A percentile compares a stretch with the other conserved stretches of the same genome.
Evolutionary conservation across 1,139 yeast genomes (phyloP).

Genomic region (Sugiyamaella neomexicana): DNA sequence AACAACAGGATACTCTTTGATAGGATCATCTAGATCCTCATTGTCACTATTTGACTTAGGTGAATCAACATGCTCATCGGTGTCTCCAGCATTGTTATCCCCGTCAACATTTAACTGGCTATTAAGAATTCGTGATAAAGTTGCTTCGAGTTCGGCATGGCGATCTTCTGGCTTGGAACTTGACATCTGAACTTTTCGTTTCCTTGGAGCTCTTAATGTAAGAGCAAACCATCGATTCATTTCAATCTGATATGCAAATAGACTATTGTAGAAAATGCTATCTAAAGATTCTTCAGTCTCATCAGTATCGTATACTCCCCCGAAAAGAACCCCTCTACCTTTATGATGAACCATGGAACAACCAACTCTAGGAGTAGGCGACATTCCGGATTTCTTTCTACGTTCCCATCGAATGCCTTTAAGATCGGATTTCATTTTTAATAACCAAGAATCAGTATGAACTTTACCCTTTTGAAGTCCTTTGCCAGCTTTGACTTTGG

Average conservation of each 20-base stretch:
- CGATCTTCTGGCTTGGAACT: constrained; percentile 43
- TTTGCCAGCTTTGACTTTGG: constrained; percentile 87
- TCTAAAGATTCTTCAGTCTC: constrained; percentile 93
- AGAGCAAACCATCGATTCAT: constrained; percentile 86
- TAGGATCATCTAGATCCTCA: constrained; percentile 44
- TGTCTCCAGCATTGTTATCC: constrained; percentile 52
- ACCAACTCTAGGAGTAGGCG: constrained; percentile 92
- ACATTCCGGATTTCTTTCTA: constrained; percentile 83
- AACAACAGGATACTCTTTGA: constrained; percentile 56
- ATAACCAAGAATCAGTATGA: constrained; percentile 81
- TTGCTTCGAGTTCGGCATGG: constrained; percentile 81
- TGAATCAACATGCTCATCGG: constrained; percentile 40
- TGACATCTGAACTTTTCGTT: constrained; percentile 41
- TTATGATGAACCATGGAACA: constrained; percentile 87
- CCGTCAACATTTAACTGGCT: constrained; percentile 65
- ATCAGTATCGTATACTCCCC: constrained; percentile 93
- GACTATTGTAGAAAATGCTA: constrained; percentile 77
- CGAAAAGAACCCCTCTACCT: constrained; percentile 90
- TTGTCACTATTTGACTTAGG: constrained; percentile 30
- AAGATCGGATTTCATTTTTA: constrained; percentile 87
- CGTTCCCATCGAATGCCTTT: constrained; percentile 82
- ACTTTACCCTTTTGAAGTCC: constrained; percentile 92
- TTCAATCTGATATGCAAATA: constrained; percentile 81
- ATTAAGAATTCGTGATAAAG: constrained; percentile 65
- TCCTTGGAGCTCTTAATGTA: constrained; percentile 62